phyloP scores from a whole-genome alignment of 495 filamentous ascomycete genomes.

The Bathelium albidoporum region DNA sequence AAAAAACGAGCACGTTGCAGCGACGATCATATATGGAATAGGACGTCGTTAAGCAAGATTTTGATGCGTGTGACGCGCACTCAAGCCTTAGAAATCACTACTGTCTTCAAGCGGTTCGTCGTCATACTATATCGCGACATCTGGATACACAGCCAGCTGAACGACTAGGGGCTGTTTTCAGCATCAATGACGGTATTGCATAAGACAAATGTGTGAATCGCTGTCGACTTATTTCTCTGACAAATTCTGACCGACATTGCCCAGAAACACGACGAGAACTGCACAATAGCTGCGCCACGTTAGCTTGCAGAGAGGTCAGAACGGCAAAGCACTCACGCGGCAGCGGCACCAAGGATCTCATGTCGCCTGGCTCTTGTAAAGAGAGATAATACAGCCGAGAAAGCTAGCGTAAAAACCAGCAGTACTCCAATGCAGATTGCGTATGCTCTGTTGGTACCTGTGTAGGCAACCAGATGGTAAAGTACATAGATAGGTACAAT shows the following conservation, averaged over 20 bases:
- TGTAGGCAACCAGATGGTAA: constrained; percentile 14
- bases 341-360: constrained; percentile 29
- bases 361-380: constrained; percentile 29
- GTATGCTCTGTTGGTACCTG: constrained; percentile 5
- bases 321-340: constrained; percentile 19
- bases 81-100: too few species aligned
- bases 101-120: too few species aligned
- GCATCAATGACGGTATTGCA: too few species aligned
- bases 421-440: constrained; percentile 20
- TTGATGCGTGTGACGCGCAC: too few species aligned
- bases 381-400: constrained; percentile 22
- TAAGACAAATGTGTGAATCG: too few species aligned
- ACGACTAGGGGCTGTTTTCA: too few species aligned
- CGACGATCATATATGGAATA: too few species aligned
- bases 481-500: constrained; percentile 23
- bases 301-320: not conserved
- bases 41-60: too few species aligned
- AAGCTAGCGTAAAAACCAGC: constrained; percentile 25
- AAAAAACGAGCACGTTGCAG: too few species aligned
- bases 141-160: too few species aligned
- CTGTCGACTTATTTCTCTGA: too few species aligned
- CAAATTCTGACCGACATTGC: constrained; percentile 12
- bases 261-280: constrained; percentile 17
- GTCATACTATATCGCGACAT: too few species aligned
- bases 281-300: constrained; percentile 15